Conservation (phyloP, 2,329 filamentous ascomycete genomes). For the Volutella citrinella region DNA sequence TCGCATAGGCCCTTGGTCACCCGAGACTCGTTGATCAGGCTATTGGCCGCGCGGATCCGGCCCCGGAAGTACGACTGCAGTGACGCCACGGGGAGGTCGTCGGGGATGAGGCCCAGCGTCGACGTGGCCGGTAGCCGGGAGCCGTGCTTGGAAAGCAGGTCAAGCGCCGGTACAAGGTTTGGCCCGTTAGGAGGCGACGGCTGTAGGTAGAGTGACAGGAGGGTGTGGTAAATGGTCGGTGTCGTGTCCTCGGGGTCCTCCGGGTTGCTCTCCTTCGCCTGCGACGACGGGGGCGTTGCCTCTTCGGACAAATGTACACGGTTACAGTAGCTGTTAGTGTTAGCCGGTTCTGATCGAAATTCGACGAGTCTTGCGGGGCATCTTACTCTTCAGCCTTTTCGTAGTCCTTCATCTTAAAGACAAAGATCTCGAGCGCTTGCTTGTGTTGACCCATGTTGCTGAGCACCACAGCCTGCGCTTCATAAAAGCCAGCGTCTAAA, state of each 20-base stretch:
- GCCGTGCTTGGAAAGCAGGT: constrained; percentile 87
- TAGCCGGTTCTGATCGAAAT: constrained; percentile 9
- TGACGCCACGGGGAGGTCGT: constrained; percentile 71
- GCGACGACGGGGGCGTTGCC: constrained; percentile 33
- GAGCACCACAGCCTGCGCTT: constrained; percentile 84
- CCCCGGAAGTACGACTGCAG: constrained; percentile 90
- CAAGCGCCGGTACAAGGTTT: constrained; percentile 75
- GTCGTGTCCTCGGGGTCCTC: constrained; percentile 47
- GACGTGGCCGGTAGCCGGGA: constrained; percentile 85
- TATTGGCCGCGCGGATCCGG: constrained; percentile 82
- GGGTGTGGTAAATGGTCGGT: constrained; percentile 85
- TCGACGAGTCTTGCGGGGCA: neutral
- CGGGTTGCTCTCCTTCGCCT: constrained; percentile 30
- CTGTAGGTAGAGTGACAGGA: constrained; percentile 84
- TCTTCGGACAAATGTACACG: constrained; percentile 67
- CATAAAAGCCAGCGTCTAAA: constrained; percentile 81
- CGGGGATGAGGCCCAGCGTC: constrained; percentile 81
- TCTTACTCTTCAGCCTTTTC: constrained; percentile 87
- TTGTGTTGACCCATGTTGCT: constrained; percentile 95
- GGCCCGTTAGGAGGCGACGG: constrained; percentile 71
- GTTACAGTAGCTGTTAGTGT: constrained; percentile 73
- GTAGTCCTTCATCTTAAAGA: constrained; percentile 88
- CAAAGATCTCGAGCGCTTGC: constrained; percentile 94
- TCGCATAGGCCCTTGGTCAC: constrained; percentile 75
- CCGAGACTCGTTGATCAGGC: constrained; percentile 73